Evolutionary conservation across 768 basidiomycete genomes (phyloP).

Genomic region (Plicaturopsis crispa): DNA sequence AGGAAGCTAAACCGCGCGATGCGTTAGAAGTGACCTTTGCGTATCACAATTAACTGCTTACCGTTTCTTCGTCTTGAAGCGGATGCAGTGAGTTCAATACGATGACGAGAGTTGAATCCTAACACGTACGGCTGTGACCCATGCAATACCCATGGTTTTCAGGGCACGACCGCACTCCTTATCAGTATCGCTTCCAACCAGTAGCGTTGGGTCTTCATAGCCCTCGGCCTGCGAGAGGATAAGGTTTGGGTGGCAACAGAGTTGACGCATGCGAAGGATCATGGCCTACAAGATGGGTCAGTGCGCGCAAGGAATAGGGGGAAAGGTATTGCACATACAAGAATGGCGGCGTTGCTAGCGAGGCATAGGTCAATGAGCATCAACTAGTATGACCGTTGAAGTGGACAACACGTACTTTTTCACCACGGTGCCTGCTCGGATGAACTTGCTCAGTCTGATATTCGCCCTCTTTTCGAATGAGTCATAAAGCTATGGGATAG

Average conservation of each 20-base stretch:
- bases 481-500: constrained; percentile 41
- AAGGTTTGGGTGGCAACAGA: constrained; percentile 68
- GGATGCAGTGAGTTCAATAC: background rate
- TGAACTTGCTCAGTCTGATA: constrained; percentile 51
- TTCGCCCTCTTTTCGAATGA: constrained; percentile 47
- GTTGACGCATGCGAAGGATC: constrained; percentile 68
- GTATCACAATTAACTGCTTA: too few relatives aligned
- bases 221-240: constrained; percentile 49
- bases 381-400: too few relatives aligned
- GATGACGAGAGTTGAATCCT: background rate
- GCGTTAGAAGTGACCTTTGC: too few relatives aligned
- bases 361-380: too few relatives aligned
- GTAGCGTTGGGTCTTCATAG: constrained; percentile 41
- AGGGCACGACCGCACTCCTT: constrained; percentile 51
- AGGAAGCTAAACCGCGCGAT: constrained; percentile 31
- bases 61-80: constrained; percentile 28
- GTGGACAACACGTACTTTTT: constrained; percentile 47
- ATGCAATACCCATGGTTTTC: constrained; percentile 35
- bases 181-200: constrained; percentile 39
- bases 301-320: background rate
- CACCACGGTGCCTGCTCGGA: constrained; percentile 55
- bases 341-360: constrained; percentile 41
- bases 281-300: constrained; percentile 36
- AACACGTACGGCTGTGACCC: constrained; percentile 17
- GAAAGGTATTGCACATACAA: constrained; percentile 22